Evolutionary conservation across 2,329 filamentous ascomycete species (phyloP), one percentile per base, ranked within the genome.

Genomic region (Aspergillus amoenus): DNA sequence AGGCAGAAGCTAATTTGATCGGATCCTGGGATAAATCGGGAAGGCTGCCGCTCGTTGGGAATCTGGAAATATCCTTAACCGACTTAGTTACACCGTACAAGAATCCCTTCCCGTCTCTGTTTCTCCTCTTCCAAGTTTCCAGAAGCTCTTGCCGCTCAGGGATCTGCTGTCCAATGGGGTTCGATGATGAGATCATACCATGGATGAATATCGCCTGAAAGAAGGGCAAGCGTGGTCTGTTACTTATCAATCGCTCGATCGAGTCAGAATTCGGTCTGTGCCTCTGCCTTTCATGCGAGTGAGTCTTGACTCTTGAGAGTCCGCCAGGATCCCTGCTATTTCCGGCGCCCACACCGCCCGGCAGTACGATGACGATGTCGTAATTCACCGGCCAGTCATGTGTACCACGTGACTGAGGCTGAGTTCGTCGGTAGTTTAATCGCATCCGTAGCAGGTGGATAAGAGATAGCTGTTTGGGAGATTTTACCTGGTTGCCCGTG

Each of bases 151-250:
- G 45, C 43, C 51, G 11, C 54, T 24, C 22, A 24, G 43, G 55
- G 58, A 56, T 53, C 46, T 8, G 34, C 21, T 43, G 18, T 24
- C 57, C 55, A 61, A 61, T 61, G 2, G 37, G 12, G 34, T 13
- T 17, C 18, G 27, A 47, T 42, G 48, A 52, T 60, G 60, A 56
- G 57, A 60, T 60, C 57, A 61, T 61, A 48, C 57, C 59, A 54
- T 54, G 24, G 22, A 18, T 21, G 24, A 32, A 18, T 21, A 18
- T 47, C 27, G 32, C 22, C 9, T 37, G 6, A 9, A 32, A 9
- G 17, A 21, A n/a, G 7, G 21, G 5, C 27, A 39, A 39, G 43
- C 43, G 43, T 47, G 22, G 18, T 34, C 21, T 11, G 34, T 30
- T 54, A 53, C 45, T 49, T 46, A 45, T 55, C 27, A 46, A 22